Conservation (phyloP, 768 basidiomycete species). For the Boletus coccyginus region DNA sequence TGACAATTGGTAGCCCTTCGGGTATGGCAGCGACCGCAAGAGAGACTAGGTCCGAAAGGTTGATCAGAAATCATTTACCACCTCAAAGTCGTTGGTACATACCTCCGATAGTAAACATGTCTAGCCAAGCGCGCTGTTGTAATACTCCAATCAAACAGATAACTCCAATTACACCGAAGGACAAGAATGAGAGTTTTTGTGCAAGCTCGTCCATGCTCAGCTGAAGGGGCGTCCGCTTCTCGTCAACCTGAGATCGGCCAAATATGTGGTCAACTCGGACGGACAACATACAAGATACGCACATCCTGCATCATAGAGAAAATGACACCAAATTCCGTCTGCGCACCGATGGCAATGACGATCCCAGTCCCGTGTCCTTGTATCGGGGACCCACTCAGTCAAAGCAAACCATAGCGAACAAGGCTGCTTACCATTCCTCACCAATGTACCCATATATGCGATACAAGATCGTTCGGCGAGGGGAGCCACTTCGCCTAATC, state of each 20-base stretch:
- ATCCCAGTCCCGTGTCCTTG: slow-evolving; percentile 80
- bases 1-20: slow-evolving; percentile 94
- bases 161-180: slow-evolving; percentile 91
- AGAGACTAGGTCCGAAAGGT: slow-evolving; percentile 59
- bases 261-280: neutral
- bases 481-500: slow-evolving; percentile 43
- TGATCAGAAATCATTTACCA: slow-evolving; percentile 1
- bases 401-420: neutral
- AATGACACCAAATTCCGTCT: slow-evolving; percentile 94
- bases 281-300: slow-evolving; percentile 14
- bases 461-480: slow-evolving; percentile 86
- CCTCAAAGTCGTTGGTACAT: slow-evolving; percentile 19
- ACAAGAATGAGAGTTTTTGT: slow-evolving; percentile 83
- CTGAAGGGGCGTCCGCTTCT: slow-evolving; percentile 90
- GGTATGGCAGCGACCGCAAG: slow-evolving; percentile 98
- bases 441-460: slow-evolving; percentile 95
- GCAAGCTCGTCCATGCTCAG: slow-evolving; percentile 96
- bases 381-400: neutral
- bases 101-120: slow-evolving; percentile 99
- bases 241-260: slow-evolving; percentile 52
- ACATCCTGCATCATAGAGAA: slow-evolving; percentile 99
- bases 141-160: slow-evolving; percentile 89
- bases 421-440: slow-evolving; percentile 67
- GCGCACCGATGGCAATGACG: slow-evolving; percentile 80
- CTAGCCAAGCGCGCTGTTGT: slow-evolving; percentile 86